These are phyloP conservation scores for Nakataea oryzae DNA, from an alignment of 2,329 filamentous ascomycete species.

Conservation along the genomic window DNA sequence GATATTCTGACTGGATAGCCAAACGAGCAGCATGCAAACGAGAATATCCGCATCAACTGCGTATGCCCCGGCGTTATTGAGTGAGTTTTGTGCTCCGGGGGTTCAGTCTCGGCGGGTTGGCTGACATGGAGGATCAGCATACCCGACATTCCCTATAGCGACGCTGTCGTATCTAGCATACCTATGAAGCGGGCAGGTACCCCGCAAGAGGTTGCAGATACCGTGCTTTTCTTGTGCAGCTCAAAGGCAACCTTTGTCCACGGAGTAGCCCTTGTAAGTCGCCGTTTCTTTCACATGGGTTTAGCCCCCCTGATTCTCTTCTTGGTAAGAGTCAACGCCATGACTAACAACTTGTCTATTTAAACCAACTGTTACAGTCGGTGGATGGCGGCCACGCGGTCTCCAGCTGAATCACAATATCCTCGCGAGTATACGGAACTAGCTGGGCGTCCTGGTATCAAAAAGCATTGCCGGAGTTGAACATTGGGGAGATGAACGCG, in stretches of 20 bases:
- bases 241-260: slow-evolving; percentile 34
- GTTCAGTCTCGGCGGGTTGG: neutral
- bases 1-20: neutral
- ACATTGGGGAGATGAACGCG: neutral
- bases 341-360: neutral
- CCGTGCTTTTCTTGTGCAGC: slow-evolving; percentile 31
- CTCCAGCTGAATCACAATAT: neutral
- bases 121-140: slow-evolving; percentile 24
- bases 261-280: slow-evolving; percentile 22
- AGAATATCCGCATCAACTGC: slow-evolving; percentile 33
- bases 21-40: slow-evolving; percentile 26
- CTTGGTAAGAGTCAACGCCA: neutral
- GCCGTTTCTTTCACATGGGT: neutral
- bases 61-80: slow-evolving; percentile 35
- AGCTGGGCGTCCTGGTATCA: neutral
- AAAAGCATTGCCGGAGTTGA: neutral
- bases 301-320: neutral
- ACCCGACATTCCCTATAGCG: slow-evolving; percentile 23
- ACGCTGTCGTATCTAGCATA: slow-evolving; percentile 20
- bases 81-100: slow-evolving; percentile 13
- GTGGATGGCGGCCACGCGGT: slow-evolving; percentile 4
- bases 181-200: slow-evolving; percentile 28
- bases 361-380: neutral
- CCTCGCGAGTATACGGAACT: too few relatives aligned
- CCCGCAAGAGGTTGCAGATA: slow-evolving; percentile 34